A percentile compares a stretch with the other conserved stretches of the same genome.
Conservation (phyloP, 306 rosid species). For the Sicyos edulis region DNA sequence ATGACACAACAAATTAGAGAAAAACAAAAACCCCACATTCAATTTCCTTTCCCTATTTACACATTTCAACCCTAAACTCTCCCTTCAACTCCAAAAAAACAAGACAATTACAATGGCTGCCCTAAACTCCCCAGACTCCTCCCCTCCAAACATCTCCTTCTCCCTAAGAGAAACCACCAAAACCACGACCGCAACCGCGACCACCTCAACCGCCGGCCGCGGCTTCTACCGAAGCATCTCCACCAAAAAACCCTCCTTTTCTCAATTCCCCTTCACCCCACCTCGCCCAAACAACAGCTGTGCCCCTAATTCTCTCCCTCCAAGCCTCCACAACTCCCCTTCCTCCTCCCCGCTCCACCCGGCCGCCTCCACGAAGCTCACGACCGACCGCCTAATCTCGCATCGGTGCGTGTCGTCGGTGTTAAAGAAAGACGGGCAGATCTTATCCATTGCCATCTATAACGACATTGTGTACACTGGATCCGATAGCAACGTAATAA, state of each 20-base stretch:
- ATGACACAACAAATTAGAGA: too few species aligned
- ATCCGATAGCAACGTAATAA: slow-evolving; percentile 48
- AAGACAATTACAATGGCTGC: slow-evolving; percentile 2
- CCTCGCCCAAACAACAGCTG: slow-evolving; percentile 43
- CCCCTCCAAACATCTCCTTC: slow-evolving; percentile 53
- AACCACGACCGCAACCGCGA: background rate
- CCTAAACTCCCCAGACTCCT: slow-evolving; percentile 18
- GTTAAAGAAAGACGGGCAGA: slow-evolving; percentile 78
- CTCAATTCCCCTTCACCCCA: slow-evolving; percentile 44
- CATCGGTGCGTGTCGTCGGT: slow-evolving; percentile 82
- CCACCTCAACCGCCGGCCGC: background rate
- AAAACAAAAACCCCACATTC: too few species aligned
- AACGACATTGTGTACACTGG: slow-evolving; percentile 74
- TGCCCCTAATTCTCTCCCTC: slow-evolving; percentile 47
- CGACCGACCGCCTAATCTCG: slow-evolving; percentile 36
- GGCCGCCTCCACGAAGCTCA: slow-evolving; percentile 24
- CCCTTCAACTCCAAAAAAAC: background rate
- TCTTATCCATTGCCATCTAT: slow-evolving; percentile 53
- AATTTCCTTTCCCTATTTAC: too few species aligned
- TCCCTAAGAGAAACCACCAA: slow-evolving; percentile 27
- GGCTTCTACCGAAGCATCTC: slow-evolving; percentile 57
- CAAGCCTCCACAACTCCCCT: slow-evolving; percentile 56
- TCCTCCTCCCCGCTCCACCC: slow-evolving; percentile 48
- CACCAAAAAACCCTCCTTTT: slow-evolving; percentile 52
- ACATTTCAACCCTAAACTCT: background rate